Evolutionary conservation across 1,284 basidiomycete species (phyloP), one percentile per base, ranked within the genome.

Genomic region (Sporisorium scitamineum): DNA sequence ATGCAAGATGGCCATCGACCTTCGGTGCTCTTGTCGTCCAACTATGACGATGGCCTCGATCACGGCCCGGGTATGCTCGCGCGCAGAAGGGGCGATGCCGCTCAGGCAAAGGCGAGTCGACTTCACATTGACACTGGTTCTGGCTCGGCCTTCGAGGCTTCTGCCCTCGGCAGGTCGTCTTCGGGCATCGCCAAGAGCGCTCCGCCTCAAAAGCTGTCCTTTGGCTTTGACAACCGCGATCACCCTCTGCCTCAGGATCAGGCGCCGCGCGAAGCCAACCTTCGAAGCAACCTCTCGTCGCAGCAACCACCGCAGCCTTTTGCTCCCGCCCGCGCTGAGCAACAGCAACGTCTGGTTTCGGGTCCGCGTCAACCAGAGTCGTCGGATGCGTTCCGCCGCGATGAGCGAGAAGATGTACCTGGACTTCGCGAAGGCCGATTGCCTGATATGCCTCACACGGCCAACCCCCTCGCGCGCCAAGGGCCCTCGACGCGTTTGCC

Each of bases 141-240:
- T 32, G 54, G 58, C 41, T 65, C 70, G 3, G 29, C 56, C 16
- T 65, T 70, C 29, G 58, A 67, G 20, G 53, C 63, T 27, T 34
- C 61, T 16, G 27, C 48, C 11, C 44, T 54, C 29, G 42, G 37
- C 48, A 58, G 51, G 16, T 58, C 53, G 24, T 55, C 61, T n/a
- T 39, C 39, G 20, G 61, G 60, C 27, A 66, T 73, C 13, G 75
- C 81, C n/a, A 71, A 70, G 48, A 81, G 80, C 50, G 83, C 83
- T 1, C 83, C 83, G 5, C 79, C 83, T 18, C 76, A 82, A 26
- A 82, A 84, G 72, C 72, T 71, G 20, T 69, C 70, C 0, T 84
- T 83, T 32, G 70, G 71, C 18, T 45, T 58, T 11, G 78, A 77
- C 53, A 66, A 59, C 44, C 70, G 66, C 26, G 56, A 55, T 24